Conservation (phyloP, 495 filamentous ascomycete genomes). For the Podospora australis region DNA sequence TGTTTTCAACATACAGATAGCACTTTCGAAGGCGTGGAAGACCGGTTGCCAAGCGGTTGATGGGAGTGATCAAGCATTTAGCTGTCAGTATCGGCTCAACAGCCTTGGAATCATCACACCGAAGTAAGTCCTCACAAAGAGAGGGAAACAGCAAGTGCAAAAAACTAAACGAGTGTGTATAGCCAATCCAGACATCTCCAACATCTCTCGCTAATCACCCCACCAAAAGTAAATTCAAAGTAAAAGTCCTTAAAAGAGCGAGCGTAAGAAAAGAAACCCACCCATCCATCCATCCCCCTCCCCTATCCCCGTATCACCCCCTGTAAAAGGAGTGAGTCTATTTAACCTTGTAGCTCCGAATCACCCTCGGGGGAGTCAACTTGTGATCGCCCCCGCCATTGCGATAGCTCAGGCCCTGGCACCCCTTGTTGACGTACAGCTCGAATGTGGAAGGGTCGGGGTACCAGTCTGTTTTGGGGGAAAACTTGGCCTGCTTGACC, state of each 20-base stretch:
- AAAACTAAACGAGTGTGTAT: not conserved
- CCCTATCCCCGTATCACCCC: not conserved
- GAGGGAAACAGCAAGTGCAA: not conserved
- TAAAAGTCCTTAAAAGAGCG: not conserved
- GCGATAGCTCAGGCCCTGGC: constrained; percentile 10
- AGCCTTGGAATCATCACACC: too few relatives aligned
- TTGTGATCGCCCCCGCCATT: constrained; percentile 3
- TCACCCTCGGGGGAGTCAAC: constrained; percentile 2
- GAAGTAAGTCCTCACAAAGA: too few relatives aligned
- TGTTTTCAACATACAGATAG: too few relatives aligned
- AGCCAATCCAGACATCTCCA: not conserved
- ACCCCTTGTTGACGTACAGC: constrained; percentile 8
- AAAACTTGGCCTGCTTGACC: constrained; percentile 8
- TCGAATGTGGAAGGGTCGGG: constrained; percentile 8
- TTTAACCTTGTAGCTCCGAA: constrained; percentile 9
- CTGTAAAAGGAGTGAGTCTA: not conserved
- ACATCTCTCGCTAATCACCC: not conserved
- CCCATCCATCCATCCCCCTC: not conserved
- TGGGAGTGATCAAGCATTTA: too few relatives aligned
- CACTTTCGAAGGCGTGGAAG: too few relatives aligned
- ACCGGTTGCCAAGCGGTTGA: too few relatives aligned
- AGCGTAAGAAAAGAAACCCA: not conserved
- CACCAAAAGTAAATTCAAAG: not conserved
- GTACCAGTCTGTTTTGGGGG: not conserved
- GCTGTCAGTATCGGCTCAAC: too few relatives aligned